Conservation (phyloP, 2,329 filamentous ascomycete species). For the Fusarium begoniae region DNA sequence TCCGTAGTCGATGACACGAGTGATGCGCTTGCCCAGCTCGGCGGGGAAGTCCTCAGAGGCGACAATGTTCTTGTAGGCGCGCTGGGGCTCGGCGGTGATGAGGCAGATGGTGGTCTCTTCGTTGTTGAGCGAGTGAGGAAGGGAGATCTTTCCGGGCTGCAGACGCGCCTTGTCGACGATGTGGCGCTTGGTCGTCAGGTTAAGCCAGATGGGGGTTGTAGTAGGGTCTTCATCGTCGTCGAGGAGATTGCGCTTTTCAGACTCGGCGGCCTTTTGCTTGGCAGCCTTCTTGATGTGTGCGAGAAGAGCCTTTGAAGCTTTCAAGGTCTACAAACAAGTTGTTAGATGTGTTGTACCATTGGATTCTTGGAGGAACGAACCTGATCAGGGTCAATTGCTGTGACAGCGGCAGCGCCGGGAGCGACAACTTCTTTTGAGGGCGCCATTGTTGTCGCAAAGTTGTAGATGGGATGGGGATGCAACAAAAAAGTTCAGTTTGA, state of each 20-base stretch:
- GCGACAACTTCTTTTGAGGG: conserved; percentile 53
- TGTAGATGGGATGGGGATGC: conserved; percentile 29
- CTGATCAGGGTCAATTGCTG: conserved; percentile 54
- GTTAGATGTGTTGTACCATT: conserved; percentile 8
- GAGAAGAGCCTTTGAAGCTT: conserved; percentile 70
- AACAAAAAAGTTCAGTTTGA: conserved; percentile 39
- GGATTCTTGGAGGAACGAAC: conserved; percentile 36
- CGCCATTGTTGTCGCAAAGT: conserved; percentile 50
- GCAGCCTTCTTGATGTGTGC: conserved; percentile 68
- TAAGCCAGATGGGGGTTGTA: conserved; percentile 69
- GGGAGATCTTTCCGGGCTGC: conserved; percentile 82
- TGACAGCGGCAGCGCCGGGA: conserved; percentile 45
- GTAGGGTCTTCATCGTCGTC: conserved; percentile 54
- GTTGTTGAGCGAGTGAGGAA: conserved; percentile 80
- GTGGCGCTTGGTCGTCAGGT: conserved; percentile 71
- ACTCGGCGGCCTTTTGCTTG: conserved; percentile 55
- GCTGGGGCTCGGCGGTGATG: conserved; percentile 83
- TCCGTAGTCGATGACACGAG: conserved; percentile 79
- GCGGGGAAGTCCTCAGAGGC: conserved; percentile 76
- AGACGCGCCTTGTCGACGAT: conserved; percentile 77
- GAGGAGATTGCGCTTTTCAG: conserved; percentile 66
- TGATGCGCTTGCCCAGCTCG: conserved; percentile 72
- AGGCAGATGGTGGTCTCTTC: conserved; percentile 79
- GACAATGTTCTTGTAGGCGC: conserved; percentile 89
- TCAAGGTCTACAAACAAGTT: conserved; percentile 58